These are phyloP conservation scores for Linnemannia elongata DNA, from an alignment of 192 early-diverging fungal genomes.

Conservation along the genomic window DNA sequence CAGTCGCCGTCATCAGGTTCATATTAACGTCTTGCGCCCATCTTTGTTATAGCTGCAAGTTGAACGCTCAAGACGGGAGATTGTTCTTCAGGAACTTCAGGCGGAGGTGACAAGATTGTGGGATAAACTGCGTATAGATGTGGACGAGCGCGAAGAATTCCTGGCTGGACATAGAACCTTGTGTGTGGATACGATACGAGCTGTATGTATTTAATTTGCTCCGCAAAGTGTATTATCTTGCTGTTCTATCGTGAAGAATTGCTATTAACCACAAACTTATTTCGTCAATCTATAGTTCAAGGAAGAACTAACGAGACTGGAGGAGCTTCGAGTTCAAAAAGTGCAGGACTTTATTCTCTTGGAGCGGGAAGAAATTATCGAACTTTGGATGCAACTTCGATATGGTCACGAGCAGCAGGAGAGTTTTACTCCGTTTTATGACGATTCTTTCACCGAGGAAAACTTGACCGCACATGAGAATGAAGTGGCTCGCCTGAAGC, in stretches of 20 bases:
- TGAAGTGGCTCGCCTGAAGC: constrained; percentile 55
- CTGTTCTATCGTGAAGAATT: not conserved
- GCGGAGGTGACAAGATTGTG: constrained; percentile 30
- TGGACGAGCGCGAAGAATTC: constrained; percentile 41
- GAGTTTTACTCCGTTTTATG: constrained; percentile 27
- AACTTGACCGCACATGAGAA: constrained; percentile 56
- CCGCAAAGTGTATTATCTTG: not conserved
- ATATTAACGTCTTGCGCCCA: not conserved
- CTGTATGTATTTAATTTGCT: constrained; percentile 19
- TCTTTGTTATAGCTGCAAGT: constrained; percentile 20
- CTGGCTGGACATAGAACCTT: constrained; percentile 17
- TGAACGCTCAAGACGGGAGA: constrained; percentile 33
- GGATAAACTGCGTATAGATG: constrained; percentile 41
- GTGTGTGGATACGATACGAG: constrained; percentile 29
- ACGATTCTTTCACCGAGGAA: constrained; percentile 46
- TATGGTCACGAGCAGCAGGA: constrained; percentile 46
- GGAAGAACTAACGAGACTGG: constrained; percentile 52
- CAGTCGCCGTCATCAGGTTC: not conserved
- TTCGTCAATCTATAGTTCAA: constrained; percentile 48
- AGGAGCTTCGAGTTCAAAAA: constrained; percentile 54
- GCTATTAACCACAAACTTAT: not conserved
- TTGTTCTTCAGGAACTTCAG: constrained; percentile 32
- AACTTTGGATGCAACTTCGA: constrained; percentile 61
- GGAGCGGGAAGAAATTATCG: constrained; percentile 50
- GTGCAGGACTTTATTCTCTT: constrained; percentile 58